These are phyloP conservation scores for Phytopythium cucurbitacearum DNA, from an alignment of 352 stramenopile species.

Conservation along the genomic window DNA sequence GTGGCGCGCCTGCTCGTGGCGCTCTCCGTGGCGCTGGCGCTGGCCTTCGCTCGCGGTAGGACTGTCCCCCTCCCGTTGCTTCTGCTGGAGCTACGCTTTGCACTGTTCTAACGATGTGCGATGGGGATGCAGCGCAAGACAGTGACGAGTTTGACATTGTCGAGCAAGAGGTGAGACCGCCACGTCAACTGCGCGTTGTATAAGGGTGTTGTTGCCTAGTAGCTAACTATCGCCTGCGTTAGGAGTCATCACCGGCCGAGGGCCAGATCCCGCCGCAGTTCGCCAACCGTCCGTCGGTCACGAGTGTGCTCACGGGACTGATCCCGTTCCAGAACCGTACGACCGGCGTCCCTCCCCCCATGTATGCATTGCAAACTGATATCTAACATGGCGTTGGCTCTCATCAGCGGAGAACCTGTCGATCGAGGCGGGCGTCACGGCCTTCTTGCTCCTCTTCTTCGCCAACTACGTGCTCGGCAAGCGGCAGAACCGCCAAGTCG, in stretches of 20 bases:
- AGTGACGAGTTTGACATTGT: conserved; percentile 43
- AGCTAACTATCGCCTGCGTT: neutral
- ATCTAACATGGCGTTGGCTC: neutral
- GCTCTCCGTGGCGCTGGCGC: too few relatives aligned
- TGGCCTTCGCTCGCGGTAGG: too few relatives aligned
- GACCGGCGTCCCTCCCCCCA: neutral
- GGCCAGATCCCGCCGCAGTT: conserved; percentile 10
- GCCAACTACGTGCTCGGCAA: conserved; percentile 63
- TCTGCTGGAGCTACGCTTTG: neutral
- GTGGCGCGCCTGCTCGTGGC: too few relatives aligned
- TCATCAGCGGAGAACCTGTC: conserved; percentile 41
- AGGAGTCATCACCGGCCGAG: conserved; percentile 11
- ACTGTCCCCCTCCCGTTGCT: too few relatives aligned
- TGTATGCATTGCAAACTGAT: neutral
- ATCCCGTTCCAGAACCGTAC: conserved; percentile 33
- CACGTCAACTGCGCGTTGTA: neutral
- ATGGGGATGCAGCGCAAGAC: conserved; percentile 25
- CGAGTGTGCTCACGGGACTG: conserved; percentile 21
- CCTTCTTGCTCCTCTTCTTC: conserved; percentile 45
- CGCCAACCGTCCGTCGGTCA: conserved; percentile 11
- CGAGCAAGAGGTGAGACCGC: conserved; percentile 12
- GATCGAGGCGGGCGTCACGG: conserved; percentile 41
- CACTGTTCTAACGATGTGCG: neutral
- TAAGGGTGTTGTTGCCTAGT: neutral
- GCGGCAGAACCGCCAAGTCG: conserved; percentile 59